These are phyloP conservation scores for Colletotrichum musae DNA, from an alignment of 2,329 filamentous ascomycete genomes.

Conservation along the genomic window DNA sequence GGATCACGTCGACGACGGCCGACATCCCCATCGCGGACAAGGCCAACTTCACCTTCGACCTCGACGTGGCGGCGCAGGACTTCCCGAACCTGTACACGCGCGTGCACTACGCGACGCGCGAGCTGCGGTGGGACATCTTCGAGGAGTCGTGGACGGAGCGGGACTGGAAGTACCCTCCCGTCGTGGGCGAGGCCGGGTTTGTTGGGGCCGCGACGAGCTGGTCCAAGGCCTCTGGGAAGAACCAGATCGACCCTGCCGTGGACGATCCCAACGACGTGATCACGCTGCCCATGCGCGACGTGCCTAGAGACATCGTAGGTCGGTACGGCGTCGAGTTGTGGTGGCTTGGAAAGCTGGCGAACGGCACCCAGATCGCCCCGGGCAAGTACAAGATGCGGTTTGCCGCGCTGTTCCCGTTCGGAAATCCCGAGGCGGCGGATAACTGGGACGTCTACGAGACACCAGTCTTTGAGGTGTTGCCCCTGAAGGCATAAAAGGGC, in stretches of 20 bases:
- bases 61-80: slow-evolving; percentile 44
- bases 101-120: slow-evolving; percentile 45
- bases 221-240: slow-evolving; percentile 51
- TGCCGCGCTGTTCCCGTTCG: slow-evolving; percentile 35
- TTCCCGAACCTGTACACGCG: slow-evolving; percentile 45
- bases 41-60: slow-evolving; percentile 48
- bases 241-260: slow-evolving; percentile 52
- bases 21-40: slow-evolving; percentile 39
- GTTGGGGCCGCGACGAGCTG: slow-evolving; percentile 60
- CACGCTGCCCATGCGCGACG: slow-evolving; percentile 54
- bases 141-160: slow-evolving; percentile 54
- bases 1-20: slow-evolving; percentile 24
- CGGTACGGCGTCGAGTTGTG: slow-evolving; percentile 48
- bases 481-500: neutral
- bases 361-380: slow-evolving; percentile 56
- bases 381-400: slow-evolving; percentile 53
- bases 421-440: slow-evolving; percentile 28
- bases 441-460: slow-evolving; percentile 39
- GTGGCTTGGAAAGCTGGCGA: slow-evolving; percentile 60
- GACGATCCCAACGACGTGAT: slow-evolving; percentile 56
- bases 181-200: slow-evolving; percentile 55
- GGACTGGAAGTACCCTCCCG: slow-evolving; percentile 59
- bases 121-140: slow-evolving; percentile 55
- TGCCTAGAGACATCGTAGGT: slow-evolving; percentile 49
- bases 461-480: slow-evolving; percentile 47